A percentile compares a stretch with the other conserved stretches of the same genome.
Evolutionary conservation across 2,329 filamentous ascomycete genomes (phyloP).

Genomic region (Endocalyx cinctus): DNA sequence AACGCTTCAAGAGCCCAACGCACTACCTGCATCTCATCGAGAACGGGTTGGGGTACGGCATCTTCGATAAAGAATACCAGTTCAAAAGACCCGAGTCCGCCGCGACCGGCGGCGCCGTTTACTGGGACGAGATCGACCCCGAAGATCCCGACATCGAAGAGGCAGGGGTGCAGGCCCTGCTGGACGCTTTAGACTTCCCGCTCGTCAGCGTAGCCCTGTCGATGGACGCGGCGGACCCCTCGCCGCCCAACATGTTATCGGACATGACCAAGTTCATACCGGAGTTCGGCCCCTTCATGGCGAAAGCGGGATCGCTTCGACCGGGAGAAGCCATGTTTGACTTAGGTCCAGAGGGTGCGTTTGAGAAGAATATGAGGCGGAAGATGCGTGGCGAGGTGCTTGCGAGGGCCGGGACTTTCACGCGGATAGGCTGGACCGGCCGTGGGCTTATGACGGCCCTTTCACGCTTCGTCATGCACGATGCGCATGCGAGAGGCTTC

Average conservation of each 20-base stretch:
- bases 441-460: constrained; percentile 18
- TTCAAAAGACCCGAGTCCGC: constrained; percentile 16
- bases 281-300: constrained; percentile 9
- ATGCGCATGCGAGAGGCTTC: constrained; percentile 17
- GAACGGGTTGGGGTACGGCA: constrained; percentile 18
- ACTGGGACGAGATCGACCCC: constrained; percentile 19
- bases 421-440: constrained; percentile 12
- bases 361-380: constrained; percentile 7
- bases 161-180: constrained; percentile 10
- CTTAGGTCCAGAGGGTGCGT: constrained; percentile 11
- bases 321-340: too few relatives aligned
- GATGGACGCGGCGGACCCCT: constrained; percentile 11
- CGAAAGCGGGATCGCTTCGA: constrained; percentile 11
- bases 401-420: constrained; percentile 14
- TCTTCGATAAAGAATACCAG: constrained; percentile 19
- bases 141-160: constrained; percentile 14
- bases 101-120: constrained; percentile 13
- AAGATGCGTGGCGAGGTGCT: constrained; percentile 13
- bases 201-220: constrained; percentile 16
- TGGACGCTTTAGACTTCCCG: constrained; percentile 18
- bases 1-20: constrained; percentile 3
- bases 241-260: constrained; percentile 11
- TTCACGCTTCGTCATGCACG: constrained; percentile 18
- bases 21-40: constrained; percentile 9
- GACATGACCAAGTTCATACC: constrained; percentile 5